Evolutionary conservation across 2,329 filamentous ascomycete genomes (phyloP), one percentile per base, ranked within the genome.

Genomic region (Aspergillus ochraceus): DNA sequence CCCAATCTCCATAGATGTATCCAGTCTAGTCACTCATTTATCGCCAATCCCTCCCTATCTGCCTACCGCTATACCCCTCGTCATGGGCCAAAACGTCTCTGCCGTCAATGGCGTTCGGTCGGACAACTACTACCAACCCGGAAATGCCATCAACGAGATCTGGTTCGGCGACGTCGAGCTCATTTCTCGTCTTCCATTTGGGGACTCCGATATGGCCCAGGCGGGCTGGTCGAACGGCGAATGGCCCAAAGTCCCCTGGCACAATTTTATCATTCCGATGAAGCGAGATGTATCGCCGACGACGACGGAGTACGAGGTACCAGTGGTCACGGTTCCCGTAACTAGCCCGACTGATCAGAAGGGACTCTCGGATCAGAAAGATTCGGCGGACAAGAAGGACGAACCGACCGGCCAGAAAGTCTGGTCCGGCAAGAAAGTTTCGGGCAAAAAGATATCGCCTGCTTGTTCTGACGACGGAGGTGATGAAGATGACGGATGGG

Each of bases 241-340:
- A 29, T 73, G 68, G 56, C 75, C 75, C 4, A 77, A 77, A 51
- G 74, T 76, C 32, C 73, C 75, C 3, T 77, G 75, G 75, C 73
- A 72, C 64, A 72, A 76, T 19, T 77, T 77, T 39, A 71, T 76
- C 46, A 77, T 77, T 17, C 75, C 74, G 8, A 53, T 75, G 46
- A 70, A 68, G 54, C 70, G 69, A 20, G 49, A 36, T n/a, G n/a
- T 58, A 22, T 6, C 12, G 6, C 19, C 45, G 22, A 20, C 45
- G 8, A 11, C 45, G 20, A 11, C 19, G 17, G 45, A 47, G 45
- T 8, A 20, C 45, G 19, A 11, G 45, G 22, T 24, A 22, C 36
- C 36, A 3, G 36, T 42, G 36, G 17, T 42, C 36, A 42, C 36
- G 17, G 36, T 42, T 17, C 36, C 36, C 0, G 36, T n/a, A 3